phyloP scores from a whole-genome alignment of 2,329 filamentous ascomycete species.

The Arthrinium phaeospermum region DNA sequence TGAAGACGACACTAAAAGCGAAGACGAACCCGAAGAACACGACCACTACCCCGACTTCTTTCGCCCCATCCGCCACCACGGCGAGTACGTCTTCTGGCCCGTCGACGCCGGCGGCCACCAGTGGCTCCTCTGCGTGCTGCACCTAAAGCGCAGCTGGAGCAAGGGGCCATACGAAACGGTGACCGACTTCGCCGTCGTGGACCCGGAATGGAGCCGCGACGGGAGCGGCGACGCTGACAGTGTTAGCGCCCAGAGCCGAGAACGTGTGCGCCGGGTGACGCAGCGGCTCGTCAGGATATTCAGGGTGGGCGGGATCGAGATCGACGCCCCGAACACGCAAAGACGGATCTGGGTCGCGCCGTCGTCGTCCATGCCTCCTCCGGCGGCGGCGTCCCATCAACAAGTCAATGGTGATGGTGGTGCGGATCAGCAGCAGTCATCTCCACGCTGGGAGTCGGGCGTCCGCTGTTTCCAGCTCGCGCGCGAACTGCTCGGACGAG shows the following conservation, averaged over 20 bases:
- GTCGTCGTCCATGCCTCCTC: neutral
- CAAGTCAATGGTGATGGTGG: neutral
- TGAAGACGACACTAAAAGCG: neutral
- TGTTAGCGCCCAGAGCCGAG: neutral
- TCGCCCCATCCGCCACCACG: neutral
- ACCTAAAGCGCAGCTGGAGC: neutral
- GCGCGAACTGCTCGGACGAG: slow-evolving; percentile 14
- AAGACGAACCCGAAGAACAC: neutral
- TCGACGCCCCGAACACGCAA: neutral
- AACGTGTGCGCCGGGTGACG: neutral
- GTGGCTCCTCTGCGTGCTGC: slow-evolving; percentile 12
- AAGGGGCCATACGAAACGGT: neutral
- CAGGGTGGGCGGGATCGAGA: neutral
- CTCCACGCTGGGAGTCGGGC: slow-evolving; percentile 18
- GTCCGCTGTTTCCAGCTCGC: slow-evolving; percentile 20
- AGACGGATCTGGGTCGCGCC: slow-evolving; percentile 18
- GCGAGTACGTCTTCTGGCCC: slow-evolving; percentile 12
- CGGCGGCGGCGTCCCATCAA: neutral
- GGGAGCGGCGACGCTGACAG: neutral
- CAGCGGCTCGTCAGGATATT: slow-evolving; percentile 14
- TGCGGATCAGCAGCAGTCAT: neutral
- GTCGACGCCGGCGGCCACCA: slow-evolving; percentile 1
- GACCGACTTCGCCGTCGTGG: slow-evolving; percentile 12
- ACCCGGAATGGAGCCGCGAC: neutral
- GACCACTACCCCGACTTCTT: neutral